Evolutionary conservation across 306 rosid species (phyloP), one percentile per base, ranked within the genome.

Genomic region (Cicer cuneatum): DNA sequence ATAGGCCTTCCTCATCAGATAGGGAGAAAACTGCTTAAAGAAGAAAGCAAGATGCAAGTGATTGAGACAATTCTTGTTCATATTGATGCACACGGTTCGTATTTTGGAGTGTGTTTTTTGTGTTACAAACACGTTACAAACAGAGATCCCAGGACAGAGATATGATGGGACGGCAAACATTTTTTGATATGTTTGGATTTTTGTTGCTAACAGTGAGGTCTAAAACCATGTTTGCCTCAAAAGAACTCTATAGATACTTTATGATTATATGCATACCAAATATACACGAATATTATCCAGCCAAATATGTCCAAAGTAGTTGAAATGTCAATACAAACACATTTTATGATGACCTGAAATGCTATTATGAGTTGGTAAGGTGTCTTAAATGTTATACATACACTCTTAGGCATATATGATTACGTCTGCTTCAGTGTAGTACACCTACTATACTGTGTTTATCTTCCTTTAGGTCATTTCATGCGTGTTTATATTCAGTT

Each of bases 1-100:
- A 33, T 14, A 4, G 21, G 43, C 16, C 69, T 33, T 45, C 70
- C 9, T 57, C 16, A 16, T 5, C 77, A 6, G 69, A 3, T 38
- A 24, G 41, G 72, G 54, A 46, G 65, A 35, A n/a, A 39, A 71
- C 58, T 52, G 81, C 73, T 45, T 68, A 12, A 41, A 60, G 51
- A 59, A 39, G 18, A 43, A 42, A 6, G 52, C 45, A 53, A 14
- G 58, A 47, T 35, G 24, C 38, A 57, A 38, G 16, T 58, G 12
- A 1, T 2, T 11, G 24, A 73, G 58, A 42, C 3, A 1, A 42
- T 45, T 58, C 35, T 58, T 12, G 16, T 47, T 61, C 41, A 53
- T 24, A 42, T 41, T 69, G 80, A 61, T 75, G 12, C 41, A 33
- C 8, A 39, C 16, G 42, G 11, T 33, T 65, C 45, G 11, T 35